These are phyloP conservation scores for Russula sp. DNA, from an alignment of 768 basidiomycete genomes.

Conservation along the genomic window DNA sequence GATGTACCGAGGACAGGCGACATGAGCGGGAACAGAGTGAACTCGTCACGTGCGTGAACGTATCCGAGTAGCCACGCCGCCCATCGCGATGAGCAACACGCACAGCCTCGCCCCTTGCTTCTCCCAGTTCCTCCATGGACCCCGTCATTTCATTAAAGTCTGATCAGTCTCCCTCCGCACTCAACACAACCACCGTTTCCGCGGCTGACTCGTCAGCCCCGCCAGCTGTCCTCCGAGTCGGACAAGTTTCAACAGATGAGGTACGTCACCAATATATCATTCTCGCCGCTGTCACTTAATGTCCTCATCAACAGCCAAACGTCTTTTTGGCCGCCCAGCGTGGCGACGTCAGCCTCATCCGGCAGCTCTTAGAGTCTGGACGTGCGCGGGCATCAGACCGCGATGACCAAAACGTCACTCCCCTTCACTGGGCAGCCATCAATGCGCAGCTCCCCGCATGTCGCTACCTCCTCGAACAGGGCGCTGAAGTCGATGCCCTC, in stretches of 20 bases:
- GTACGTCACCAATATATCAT: constrained; percentile 4
- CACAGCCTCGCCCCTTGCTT: not conserved
- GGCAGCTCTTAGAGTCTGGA: constrained; percentile 66
- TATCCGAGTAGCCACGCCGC: not conserved
- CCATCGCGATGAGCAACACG: not conserved
- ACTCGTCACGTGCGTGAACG: not conserved
- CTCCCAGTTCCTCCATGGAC: constrained; percentile 12
- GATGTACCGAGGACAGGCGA: constrained; percentile 5
- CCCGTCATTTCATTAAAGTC: constrained; percentile 47
- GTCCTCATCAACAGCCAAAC: constrained; percentile 42
- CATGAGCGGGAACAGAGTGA: not conserved
- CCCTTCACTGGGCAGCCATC: constrained; percentile 98
- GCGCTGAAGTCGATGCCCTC: constrained; percentile 90
- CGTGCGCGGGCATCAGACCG: constrained; percentile 69
- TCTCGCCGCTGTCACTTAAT: not conserved
- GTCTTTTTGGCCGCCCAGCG: constrained; percentile 87
- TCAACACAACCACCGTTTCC: constrained; percentile 41
- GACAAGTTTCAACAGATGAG: constrained; percentile 3
- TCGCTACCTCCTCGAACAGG: constrained; percentile 82
- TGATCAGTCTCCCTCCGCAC: constrained; percentile 48
- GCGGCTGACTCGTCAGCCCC: constrained; percentile 45
- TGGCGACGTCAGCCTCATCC: constrained; percentile 69
- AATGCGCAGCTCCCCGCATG: constrained; percentile 92
- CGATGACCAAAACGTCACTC: constrained; percentile 89
- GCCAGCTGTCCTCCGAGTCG: not conserved